These are phyloP conservation scores for Chytridium lagenaria DNA, from an alignment of 371 early-diverging fungal genomes.

Conservation along the genomic window DNA sequence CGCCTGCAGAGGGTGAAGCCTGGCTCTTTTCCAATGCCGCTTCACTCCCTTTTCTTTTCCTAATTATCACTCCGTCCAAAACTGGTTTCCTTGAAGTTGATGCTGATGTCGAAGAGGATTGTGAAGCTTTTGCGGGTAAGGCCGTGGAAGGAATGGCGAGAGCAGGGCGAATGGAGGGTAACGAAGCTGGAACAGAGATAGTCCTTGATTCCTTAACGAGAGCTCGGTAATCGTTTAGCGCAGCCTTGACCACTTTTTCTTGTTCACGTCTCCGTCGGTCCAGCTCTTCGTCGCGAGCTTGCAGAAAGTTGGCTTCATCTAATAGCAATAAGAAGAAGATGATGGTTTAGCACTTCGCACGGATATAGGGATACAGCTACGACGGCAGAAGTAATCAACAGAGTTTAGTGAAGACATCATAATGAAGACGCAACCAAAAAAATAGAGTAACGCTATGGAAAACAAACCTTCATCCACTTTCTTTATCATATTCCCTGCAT, in stretches of 20 bases:
- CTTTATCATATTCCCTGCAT: neutral
- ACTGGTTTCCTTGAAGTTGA: neutral
- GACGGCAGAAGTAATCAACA: neutral
- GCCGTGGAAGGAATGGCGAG: neutral
- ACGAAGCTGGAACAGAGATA: neutral
- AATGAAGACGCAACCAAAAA: too few species aligned
- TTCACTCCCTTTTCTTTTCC: neutral
- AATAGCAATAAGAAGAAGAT: neutral
- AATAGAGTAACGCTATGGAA: neutral
- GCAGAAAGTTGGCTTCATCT: neutral
- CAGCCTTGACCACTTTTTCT: neutral
- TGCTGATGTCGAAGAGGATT: neutral
- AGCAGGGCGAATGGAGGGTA: neutral
- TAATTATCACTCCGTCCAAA: neutral
- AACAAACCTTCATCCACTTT: constrained; percentile 8
- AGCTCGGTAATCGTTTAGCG: neutral
- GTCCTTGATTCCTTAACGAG: neutral
- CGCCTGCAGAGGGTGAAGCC: neutral
- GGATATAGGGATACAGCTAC: neutral
- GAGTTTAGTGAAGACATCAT: too few species aligned
- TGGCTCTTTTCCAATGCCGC: neutral
- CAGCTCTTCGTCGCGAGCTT: neutral
- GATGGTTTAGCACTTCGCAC: too few species aligned
- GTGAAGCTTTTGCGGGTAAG: neutral
- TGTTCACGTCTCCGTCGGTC: neutral